phyloP scores from a whole-genome alignment of 2,329 filamentous ascomycete species.

The Claviceps quebecensis region DNA sequence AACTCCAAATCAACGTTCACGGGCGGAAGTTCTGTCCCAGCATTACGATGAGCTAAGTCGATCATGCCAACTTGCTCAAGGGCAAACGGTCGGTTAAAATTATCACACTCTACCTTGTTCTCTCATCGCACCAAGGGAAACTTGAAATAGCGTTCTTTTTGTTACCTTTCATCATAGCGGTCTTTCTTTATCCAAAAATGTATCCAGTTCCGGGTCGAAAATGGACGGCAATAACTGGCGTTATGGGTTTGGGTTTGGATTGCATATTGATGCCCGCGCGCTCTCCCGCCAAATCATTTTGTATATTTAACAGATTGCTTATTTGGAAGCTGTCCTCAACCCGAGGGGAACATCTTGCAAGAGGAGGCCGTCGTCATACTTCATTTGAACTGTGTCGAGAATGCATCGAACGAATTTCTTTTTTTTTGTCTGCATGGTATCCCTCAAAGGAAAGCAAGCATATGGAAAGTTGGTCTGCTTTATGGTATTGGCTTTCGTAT shows the following conservation, averaged over 20 bases:
- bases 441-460: background rate
- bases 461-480: background rate
- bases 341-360: background rate
- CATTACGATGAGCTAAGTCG: constrained; percentile 34
- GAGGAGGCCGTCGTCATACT: background rate
- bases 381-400: background rate
- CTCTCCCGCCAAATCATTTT: background rate
- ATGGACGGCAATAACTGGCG: constrained; percentile 1
- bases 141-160: background rate
- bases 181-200: background rate
- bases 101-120: too few relatives aligned
- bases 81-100: background rate
- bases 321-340: too few relatives aligned
- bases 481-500: background rate
- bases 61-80: background rate
- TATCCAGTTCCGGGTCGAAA: background rate
- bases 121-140: background rate
- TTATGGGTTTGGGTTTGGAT: constrained; percentile 1
- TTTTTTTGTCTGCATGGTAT: constrained; percentile 1
- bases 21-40: constrained; percentile 46
- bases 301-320: background rate
- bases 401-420: background rate
- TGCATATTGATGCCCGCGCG: background rate
- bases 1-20: constrained; percentile 52
- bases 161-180: background rate